Conservation (phyloP, 2,329 filamentous ascomycete species). For the Cladosporium sp. region DNA sequence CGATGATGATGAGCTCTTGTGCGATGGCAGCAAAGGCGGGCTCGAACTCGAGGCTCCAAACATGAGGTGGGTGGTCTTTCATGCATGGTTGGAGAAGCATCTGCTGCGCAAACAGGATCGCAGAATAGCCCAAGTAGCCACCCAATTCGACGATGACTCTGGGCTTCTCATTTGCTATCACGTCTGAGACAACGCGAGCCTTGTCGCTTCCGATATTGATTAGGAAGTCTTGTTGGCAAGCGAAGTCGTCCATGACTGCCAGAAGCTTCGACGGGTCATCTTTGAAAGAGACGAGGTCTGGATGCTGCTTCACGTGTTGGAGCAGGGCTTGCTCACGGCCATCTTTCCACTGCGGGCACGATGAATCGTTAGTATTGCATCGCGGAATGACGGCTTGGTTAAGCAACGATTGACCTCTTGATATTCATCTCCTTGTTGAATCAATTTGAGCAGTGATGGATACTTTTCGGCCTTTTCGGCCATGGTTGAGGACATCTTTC, state of each 20-base stretch:
- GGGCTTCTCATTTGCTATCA: conserved; percentile 24
- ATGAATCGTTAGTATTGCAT: not conserved
- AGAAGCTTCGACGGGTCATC: conserved; percentile 29
- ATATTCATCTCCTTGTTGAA: too few relatives aligned
- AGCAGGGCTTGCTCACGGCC: conserved; percentile 16
- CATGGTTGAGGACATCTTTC: too few relatives aligned
- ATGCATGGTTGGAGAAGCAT: too few relatives aligned
- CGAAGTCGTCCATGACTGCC: conserved; percentile 32
- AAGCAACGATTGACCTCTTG: too few relatives aligned
- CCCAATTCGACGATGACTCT: conserved; percentile 35
- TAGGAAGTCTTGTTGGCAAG: conserved; percentile 25
- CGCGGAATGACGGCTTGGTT: too few relatives aligned
- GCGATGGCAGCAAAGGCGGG: conserved; percentile 29
- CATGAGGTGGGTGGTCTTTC: conserved; percentile 1
- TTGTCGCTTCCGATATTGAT: conserved; percentile 34
- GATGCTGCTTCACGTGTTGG: conserved; percentile 4
- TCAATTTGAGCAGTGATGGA: too few relatives aligned
- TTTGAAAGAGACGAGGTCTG: conserved; percentile 3
- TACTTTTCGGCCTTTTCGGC: too few relatives aligned
- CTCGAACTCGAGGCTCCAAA: conserved; percentile 38
- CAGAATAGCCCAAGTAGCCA: conserved; percentile 36
- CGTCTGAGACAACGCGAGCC: conserved; percentile 22
- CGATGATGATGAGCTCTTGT: conserved; percentile 31
- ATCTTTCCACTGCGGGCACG: conserved; percentile 12
- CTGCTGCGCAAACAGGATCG: conserved; percentile 26